Percentiles rank a stretch among this genome's conserved stretches.
Evolutionary conservation across 257 asterid species (phyloP).

Genomic region (Gentiana macrophylla): DNA sequence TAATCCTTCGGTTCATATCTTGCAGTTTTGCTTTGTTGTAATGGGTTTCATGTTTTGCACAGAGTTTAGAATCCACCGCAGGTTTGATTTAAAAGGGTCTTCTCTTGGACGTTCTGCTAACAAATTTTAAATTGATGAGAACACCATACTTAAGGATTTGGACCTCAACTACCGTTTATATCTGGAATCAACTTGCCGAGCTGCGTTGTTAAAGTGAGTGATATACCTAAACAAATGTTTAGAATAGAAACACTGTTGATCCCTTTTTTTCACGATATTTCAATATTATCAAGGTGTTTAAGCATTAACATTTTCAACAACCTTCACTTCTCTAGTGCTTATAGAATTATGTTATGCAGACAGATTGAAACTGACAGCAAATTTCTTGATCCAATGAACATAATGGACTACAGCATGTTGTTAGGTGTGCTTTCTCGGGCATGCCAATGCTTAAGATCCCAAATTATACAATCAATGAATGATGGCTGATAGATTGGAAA

Average conservation of each 20-base stretch:
- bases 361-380: conserved; percentile 85
- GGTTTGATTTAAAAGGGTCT: conserved; percentile 92
- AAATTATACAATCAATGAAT: conserved; percentile 36
- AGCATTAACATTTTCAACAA: too few relatives aligned
- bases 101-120: conserved; percentile 91
- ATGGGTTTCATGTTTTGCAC: conserved; percentile 98
- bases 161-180: conserved; percentile 88
- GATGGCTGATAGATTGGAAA: conserved; percentile 55
- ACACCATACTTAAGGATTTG: conserved; percentile 83
- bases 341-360: too few relatives aligned
- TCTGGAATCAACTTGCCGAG: conserved; percentile 83
- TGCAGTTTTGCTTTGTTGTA: conserved; percentile 91
- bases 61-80: conserved; percentile 75
- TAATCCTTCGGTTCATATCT: too few relatives aligned
- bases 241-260: too few relatives aligned
- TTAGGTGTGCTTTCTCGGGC: conserved; percentile 92
- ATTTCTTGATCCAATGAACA: conserved; percentile 78
- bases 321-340: too few relatives aligned
- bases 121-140: conserved; percentile 82
- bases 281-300: conserved; percentile 15
- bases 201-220: conserved; percentile 57
- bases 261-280: too few relatives aligned
- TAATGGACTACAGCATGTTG: conserved; percentile 92
- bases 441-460: conserved; percentile 72
- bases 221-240: too few relatives aligned